phyloP scores from a whole-genome alignment of 345 rosid genomes.

The Heritiera fomes region DNA sequence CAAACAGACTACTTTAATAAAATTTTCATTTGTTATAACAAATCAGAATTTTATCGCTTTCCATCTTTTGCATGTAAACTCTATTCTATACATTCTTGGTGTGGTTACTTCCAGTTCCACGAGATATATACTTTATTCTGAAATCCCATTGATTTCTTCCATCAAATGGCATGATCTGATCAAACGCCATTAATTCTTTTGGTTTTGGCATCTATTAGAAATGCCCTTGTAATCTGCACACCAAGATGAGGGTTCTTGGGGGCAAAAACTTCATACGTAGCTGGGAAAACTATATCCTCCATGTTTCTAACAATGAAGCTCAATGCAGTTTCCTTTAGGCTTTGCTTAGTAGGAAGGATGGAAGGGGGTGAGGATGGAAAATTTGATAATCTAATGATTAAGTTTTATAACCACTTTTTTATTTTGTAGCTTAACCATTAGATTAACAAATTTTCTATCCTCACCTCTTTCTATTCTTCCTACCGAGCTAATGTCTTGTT shows the following conservation, averaged over 20 bases:
- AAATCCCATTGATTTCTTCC: neutral
- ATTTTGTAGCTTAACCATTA: too few species aligned
- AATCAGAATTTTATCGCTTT: slow-evolving; percentile 11
- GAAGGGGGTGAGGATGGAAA: too few species aligned
- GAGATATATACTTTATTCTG: neutral
- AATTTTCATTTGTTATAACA: neutral
- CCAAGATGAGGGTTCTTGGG: slow-evolving; percentile 44
- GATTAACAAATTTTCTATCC: too few species aligned
- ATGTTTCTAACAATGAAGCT: slow-evolving; percentile 56
- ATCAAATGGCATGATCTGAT: too few species aligned
- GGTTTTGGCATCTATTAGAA: slow-evolving; percentile 37
- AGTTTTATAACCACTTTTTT: too few species aligned
- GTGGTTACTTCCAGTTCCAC: neutral
- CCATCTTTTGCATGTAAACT: neutral
- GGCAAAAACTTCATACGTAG: slow-evolving; percentile 62
- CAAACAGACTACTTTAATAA: neutral
- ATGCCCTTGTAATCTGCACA: slow-evolving; percentile 52
- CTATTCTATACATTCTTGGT: neutral
- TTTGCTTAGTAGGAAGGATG: too few species aligned
- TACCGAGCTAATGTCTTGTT: slow-evolving; percentile 39
- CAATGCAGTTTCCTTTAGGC: slow-evolving; percentile 64
- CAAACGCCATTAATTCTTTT: slow-evolving; percentile 24
- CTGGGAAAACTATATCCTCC: slow-evolving; percentile 58
- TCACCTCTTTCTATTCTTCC: too few species aligned
- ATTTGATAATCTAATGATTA: too few species aligned